Conservation (phyloP, 2,329 filamentous ascomycete genomes). For the Waltergamsia citrina region DNA sequence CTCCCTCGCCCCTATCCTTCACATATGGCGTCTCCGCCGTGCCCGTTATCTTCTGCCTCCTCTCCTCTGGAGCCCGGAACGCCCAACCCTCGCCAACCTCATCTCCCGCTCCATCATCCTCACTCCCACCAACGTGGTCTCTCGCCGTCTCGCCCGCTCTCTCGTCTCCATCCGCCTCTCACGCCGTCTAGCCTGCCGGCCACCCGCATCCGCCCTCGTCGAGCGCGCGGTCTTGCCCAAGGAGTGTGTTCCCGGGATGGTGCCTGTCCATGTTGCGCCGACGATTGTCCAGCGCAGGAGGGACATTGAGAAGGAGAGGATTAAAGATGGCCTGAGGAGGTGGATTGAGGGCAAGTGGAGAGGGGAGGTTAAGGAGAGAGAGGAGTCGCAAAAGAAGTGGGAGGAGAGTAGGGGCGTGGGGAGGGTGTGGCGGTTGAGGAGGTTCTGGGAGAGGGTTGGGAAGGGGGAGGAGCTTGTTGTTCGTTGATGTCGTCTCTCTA, state of each 20-base stretch:
- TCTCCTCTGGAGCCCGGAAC: conserved; percentile 44
- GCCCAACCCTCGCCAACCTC: conserved; percentile 52
- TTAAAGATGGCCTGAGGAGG: conserved; percentile 56
- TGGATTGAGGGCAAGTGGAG: conserved; percentile 55
- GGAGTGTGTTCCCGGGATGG: conserved; percentile 46
- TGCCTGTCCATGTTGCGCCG: conserved; percentile 39
- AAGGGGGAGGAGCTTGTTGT: conserved; percentile 20
- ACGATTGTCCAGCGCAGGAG: conserved; percentile 52
- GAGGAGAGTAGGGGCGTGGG: conserved; percentile 44
- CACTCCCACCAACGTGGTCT: conserved; percentile 55
- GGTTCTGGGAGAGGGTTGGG: conserved; percentile 57
- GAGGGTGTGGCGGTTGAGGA: conserved; percentile 50
- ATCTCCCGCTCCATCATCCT: conserved; percentile 57
- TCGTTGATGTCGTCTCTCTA: not conserved
- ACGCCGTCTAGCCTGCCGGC: conserved; percentile 49
- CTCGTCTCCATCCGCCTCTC: conserved; percentile 58
- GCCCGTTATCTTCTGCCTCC: conserved; percentile 44
- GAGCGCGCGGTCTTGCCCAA: conserved; percentile 54
- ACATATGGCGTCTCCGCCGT: conserved; percentile 49
- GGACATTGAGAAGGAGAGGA: conserved; percentile 54
- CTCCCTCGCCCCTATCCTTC: conserved; percentile 56
- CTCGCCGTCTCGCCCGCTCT: conserved; percentile 51
- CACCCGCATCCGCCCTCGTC: conserved; percentile 50
- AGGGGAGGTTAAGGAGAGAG: conserved; percentile 37
- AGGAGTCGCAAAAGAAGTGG: conserved; percentile 34